phyloP scores from a whole-genome alignment of 169 alveolate genomes.

The Cyclospora cayetanensis region DNA sequence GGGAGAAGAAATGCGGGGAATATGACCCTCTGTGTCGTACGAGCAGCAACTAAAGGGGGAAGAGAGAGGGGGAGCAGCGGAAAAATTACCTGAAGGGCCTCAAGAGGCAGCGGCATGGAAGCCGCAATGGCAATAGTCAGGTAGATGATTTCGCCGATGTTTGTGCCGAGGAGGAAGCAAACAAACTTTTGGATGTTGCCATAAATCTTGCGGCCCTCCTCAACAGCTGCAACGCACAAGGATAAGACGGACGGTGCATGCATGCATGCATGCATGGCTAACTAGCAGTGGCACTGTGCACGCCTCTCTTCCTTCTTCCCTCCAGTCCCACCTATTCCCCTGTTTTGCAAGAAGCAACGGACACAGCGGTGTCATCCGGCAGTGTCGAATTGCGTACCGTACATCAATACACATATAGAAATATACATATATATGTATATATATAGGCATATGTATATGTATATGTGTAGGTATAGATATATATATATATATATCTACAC shows the following conservation, averaged over 20 bases:
- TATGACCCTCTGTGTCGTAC: too few species aligned
- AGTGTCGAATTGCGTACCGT: too few species aligned
- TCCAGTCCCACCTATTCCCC: too few species aligned
- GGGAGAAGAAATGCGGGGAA: too few species aligned
- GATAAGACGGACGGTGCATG: too few species aligned
- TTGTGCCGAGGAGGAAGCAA: constrained; percentile 92
- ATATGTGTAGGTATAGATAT: too few species aligned
- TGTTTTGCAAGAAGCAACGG: too few species aligned
- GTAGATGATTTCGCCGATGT: constrained; percentile 91
- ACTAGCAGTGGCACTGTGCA: too few species aligned
- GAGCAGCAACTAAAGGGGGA: constrained; percentile 8
- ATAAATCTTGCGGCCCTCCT: constrained; percentile 92
- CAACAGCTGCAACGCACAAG: constrained; percentile 86
- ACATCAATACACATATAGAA: background rate
- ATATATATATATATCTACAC: too few species aligned
- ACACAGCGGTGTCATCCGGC: too few species aligned
- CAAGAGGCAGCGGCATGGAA: constrained; percentile 90
- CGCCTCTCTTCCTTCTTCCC: too few species aligned
- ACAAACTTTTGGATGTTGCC: constrained; percentile 95
- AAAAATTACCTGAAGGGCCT: constrained; percentile 80
- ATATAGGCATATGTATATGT: background rate
- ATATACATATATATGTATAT: background rate
- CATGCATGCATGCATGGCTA: too few species aligned
- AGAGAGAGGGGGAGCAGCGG: background rate
- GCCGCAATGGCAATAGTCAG: constrained; percentile 86